A percentile compares a stretch with the other conserved stretches of the same genome.
phyloP scores from a whole-genome alignment of 2,329 filamentous ascomycete species.

The Diaporthe sp. region DNA sequence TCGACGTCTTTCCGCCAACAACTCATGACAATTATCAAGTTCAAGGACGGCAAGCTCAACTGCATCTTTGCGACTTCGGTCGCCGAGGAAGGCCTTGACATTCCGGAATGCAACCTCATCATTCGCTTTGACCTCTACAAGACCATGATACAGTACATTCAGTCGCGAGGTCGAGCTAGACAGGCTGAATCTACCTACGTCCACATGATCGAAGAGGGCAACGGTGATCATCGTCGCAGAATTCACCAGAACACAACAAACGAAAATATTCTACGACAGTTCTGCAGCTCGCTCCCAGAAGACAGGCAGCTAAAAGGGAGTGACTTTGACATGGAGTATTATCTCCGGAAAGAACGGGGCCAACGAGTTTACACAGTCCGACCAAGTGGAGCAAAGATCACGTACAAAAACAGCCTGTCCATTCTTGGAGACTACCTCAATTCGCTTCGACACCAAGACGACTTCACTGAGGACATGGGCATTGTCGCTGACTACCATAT shows the following conservation, averaged over 20 bases:
- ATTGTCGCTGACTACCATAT: conserved; percentile 70
- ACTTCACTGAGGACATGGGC: conserved; percentile 39
- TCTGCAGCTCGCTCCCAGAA: conserved; percentile 79
- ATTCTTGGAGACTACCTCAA: conserved; percentile 80
- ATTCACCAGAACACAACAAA: conserved; percentile 69
- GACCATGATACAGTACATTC: conserved; percentile 94
- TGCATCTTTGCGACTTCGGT: conserved; percentile 76
- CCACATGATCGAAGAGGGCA: conserved; percentile 82
- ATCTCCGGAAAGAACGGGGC: conserved; percentile 60
- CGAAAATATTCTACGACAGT: conserved; percentile 74
- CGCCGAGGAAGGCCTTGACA: conserved; percentile 75
- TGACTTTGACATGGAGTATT: conserved; percentile 65
- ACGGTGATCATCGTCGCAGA: conserved; percentile 67
- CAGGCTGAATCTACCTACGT: conserved; percentile 82
- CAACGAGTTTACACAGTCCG: conserved; percentile 69
- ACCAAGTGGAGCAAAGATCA: conserved; percentile 80
- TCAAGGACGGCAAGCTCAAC: conserved; percentile 68
- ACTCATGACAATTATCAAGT: conserved; percentile 75
- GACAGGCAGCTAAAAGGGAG: conserved; percentile 76
- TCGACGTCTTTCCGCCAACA: conserved; percentile 80
- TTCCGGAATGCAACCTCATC: conserved; percentile 74
- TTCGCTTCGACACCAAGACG: conserved; percentile 65
- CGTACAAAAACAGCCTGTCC: conserved; percentile 77
- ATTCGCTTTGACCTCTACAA: conserved; percentile 86
- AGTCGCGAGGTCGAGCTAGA: conserved; percentile 89